Base-by-base conservation (phyloP, 768 basidiomycete species). In the Leucogyrophana mollusca region DNA sequence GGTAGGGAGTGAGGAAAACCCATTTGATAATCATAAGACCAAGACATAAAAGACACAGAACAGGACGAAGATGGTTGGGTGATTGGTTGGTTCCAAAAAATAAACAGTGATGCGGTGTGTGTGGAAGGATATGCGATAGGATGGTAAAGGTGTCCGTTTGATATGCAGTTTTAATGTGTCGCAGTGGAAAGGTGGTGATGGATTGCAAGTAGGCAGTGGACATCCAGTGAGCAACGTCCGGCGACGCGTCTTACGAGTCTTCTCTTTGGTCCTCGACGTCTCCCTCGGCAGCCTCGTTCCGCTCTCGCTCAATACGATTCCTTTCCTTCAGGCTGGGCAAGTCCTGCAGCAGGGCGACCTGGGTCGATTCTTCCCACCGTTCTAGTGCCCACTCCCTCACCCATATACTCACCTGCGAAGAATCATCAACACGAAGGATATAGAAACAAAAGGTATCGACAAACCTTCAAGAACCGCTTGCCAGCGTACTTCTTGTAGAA, bases 401-500 rank as follows among this genome's bases (percentile, higher is more conserved):
- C 66, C 80, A 91, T 40, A 85, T 72, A 57, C 90, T 91, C 24
- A 90, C 87, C 86, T 95, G 50, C 30, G 50, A 13, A 44, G 1
- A 9, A 59, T 3, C 49, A 52, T 40, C 11, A 42, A 14, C 14
- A 36, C 21, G 14, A 40, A 39, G 4, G 7, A 4, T 23, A 7
- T 18, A 17, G 6, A 4, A 33, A 50, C 40, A n/a, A n/a, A 20
- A 38, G 27, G 6, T 6, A 33, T 11, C n/a, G 0, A 62, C 74
- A 14, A 38, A 92, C 90, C 78, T 91, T 92, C 71, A 89, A 72
- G 69, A 82, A 91, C 41, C 80, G 86, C 69, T 87, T 91, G 22
- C 81, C 77, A 0, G 90, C 83, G 59, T 94, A 97, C 70, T 97
- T 96, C 70, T 87, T 87, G 72, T 79, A 83, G 61, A 96, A 85